These are phyloP conservation scores for Apiospora marii DNA, from an alignment of 2,329 filamentous ascomycete species.

Conservation along the genomic window DNA sequence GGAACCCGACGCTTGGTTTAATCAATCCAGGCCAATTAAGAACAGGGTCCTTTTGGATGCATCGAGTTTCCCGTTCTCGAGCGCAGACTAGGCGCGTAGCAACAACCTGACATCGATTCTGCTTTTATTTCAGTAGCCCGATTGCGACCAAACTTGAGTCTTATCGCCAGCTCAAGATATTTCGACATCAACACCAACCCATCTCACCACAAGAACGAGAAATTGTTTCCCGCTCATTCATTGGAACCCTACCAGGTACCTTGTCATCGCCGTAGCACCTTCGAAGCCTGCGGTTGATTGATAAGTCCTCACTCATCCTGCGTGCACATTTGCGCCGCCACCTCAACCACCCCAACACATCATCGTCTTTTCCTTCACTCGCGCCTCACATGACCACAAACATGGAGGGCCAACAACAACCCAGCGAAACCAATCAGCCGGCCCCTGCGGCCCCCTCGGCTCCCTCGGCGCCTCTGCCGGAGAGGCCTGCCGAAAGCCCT, in stretches of 20 bases:
- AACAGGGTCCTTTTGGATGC: slow-evolving; percentile 9
- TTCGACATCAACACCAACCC: background rate
- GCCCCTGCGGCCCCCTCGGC: background rate
- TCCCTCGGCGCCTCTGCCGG: slow-evolving; percentile 5
- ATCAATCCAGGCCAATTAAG: slow-evolving; percentile 4
- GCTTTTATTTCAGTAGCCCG: background rate
- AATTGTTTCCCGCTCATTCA: background rate
- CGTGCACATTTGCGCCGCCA: slow-evolving; percentile 8
- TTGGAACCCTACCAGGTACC: background rate
- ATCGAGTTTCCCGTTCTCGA: slow-evolving; percentile 7
- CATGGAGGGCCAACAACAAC: slow-evolving; percentile 17
- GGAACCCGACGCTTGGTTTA: background rate
- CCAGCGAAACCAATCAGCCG: background rate
- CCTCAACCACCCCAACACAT: slow-evolving; percentile 13
- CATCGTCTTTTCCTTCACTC: slow-evolving; percentile 1
- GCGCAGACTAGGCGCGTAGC: slow-evolving; percentile 17
- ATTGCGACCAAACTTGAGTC: background rate
- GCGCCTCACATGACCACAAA: slow-evolving; percentile 2
- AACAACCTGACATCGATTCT: background rate
- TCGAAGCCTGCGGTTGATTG: background rate
- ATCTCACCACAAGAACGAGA: background rate
- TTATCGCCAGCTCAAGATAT: slow-evolving; percentile 7
- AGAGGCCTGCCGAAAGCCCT: background rate
- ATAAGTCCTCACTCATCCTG: background rate
- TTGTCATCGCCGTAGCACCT: background rate